Base-by-base conservation (phyloP, 2,329 filamentous ascomycete species). In the Botryotinia calthae region DNA sequence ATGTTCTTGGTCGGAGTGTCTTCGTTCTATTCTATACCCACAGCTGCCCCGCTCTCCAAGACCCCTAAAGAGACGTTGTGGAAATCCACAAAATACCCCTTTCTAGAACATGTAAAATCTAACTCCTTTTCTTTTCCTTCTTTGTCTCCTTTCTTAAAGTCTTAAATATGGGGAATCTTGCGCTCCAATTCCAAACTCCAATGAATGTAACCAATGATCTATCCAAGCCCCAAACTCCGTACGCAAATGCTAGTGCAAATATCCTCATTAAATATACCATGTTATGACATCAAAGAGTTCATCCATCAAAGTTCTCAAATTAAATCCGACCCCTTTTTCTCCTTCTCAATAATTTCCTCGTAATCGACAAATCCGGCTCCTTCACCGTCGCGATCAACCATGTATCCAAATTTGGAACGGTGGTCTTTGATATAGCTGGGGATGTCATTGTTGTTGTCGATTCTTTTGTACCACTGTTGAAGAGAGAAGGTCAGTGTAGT, bases 391-490 rank as follows among this genome's bases (percentile, higher is more conserved):
- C 77, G 72, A 67, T 77, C 71, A n/a, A 78, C 62, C 73, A 77
- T 73, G 70, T 78, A 78, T 34, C 40, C 61, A 46, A 74, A 78
- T 42, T 70, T 74, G 31, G 74, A 72, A 18, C 44, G 72, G 54
- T 75, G 70, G 25, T 51, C 59, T 69, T 81, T 79, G 66, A 86
- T 75, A 74, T 82, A 85, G 7, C 73, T 73, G 5, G 85, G 85
- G 5, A 86, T 74, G 75, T 86, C 84, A 65, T 73, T 69, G 72
- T 85, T 84, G 18, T 78, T 67, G 7, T 83, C 81, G 9, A 85
- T 76, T 37, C 81, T 79, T 40, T 81, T 78, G 74, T 81, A 83
- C 71, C 71, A 72, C 71, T 72, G 14, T 72, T 56, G 34, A 3
- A 14, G 37, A n/a, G 0, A 0, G 10, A 4, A 8, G 20, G 40